Conservation (phyloP, 257 asterid species). For the Ilex aquifolium region DNA sequence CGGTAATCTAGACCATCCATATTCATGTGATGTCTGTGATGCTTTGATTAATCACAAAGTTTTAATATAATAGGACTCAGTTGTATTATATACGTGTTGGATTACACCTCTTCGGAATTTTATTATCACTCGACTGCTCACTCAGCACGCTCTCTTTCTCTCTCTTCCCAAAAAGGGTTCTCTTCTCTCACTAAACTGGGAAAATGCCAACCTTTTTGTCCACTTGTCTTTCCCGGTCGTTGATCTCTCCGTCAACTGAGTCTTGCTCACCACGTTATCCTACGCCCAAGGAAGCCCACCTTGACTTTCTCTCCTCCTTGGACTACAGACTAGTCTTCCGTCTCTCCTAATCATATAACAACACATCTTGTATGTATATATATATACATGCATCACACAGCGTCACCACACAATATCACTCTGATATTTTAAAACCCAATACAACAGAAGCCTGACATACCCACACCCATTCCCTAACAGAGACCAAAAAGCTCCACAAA, state of each 20-base stretch:
- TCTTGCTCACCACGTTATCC: constrained; percentile 33
- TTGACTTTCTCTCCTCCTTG: neutral
- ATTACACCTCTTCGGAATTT: no score
- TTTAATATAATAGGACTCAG: no score
- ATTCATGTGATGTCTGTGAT: no score
- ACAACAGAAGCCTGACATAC: neutral
- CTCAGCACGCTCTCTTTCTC: no score
- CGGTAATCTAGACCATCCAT: no score
- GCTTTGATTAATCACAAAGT: no score
- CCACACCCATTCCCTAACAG: neutral
- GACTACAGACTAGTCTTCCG: neutral
- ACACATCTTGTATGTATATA: neutral
- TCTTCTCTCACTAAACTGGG: no score
- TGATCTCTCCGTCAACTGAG: constrained; percentile 12
- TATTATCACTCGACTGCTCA: no score
- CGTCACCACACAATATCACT: neutral
- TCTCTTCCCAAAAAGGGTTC: no score
- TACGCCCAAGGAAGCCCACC: constrained; percentile 11
- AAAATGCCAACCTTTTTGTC: no score
- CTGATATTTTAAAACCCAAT: no score
- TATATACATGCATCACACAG: neutral
- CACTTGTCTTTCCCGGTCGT: neutral
- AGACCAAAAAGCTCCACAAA: neutral
- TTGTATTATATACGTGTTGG: no score
- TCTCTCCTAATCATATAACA: neutral